Evolutionary conservation across 75 land plant species (phyloP), one percentile per base, ranked within the genome.

Genomic region (Pinus tabuliformis): DNA sequence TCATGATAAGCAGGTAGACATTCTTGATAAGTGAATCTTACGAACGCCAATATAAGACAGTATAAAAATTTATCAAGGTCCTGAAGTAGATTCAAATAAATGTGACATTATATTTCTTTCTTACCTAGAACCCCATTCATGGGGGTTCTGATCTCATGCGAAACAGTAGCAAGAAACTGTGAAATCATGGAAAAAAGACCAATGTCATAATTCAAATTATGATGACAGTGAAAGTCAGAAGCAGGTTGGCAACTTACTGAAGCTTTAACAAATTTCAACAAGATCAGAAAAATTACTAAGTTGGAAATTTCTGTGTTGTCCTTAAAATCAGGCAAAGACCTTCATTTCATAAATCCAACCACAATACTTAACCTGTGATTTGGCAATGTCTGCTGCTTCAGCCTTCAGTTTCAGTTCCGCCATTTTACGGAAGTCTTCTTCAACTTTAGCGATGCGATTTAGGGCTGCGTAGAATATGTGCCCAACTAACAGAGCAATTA

Each of bases 41-140:
- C 21, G 0, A 36, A 2, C 16, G 20, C 3, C 42, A 21, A 42
- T 7, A 68, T 7, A 68, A n/a, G 24, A 36, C 18, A 45, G 42
- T 68, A 11, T 42, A 68, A 30, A 42, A 49, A 3, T 68, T 45
- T 18, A n/a, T 39, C 8, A 68, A 68, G 45, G 54, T 68, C n/a
- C 72, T 12, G 20, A 20, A 18, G 13, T n/a, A 39, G 72, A 42
- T 39, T 63, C 1, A 4, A 59, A 78, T n/a, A 62, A n/a, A 62
- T 62, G 22, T 26, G 54, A 73, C 39, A 49, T 42, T 58, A 76
- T 30, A 56, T 30, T 22, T 56, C 24, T 70, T 8, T 72, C 84
- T 83, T 75, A 97, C 99, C 99, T 56, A 97, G 78, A 59, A 97
- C 99, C 68, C 99, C 99, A 79, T 94, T 97, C 99, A 97, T 97